phyloP scores from a whole-genome alignment of 75 land plant species.

The Chamaecyparis obtusa region DNA sequence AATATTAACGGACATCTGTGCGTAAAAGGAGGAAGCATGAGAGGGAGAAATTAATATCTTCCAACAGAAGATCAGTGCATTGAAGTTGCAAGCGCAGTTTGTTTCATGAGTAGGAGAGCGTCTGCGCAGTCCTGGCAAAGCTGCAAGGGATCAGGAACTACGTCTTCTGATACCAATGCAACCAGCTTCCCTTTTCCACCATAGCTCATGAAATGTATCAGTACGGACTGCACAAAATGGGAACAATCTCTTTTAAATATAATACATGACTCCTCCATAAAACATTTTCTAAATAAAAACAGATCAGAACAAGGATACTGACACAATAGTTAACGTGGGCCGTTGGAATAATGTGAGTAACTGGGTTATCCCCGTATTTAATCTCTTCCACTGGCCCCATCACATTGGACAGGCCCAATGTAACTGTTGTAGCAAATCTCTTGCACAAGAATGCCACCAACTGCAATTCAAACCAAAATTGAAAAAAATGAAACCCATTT shows the following conservation, averaged over 20 bases:
- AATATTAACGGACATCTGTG: too few species aligned
- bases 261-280: too few species aligned
- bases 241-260: too few species aligned
- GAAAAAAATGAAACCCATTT: background rate
- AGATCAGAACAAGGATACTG: background rate
- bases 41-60: too few species aligned
- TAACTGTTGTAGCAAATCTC: background rate
- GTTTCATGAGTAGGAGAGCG: too few species aligned
- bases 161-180: background rate
- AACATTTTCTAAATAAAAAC: too few species aligned
- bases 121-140: too few species aligned
- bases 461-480: background rate
- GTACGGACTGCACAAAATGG: background rate
- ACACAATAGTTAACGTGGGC: background rate
- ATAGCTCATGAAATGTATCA: background rate
- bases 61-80: too few species aligned
- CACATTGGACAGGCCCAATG: background rate
- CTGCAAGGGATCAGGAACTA: too few species aligned
- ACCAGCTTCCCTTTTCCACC: background rate
- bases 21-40: too few species aligned
- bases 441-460: background rate
- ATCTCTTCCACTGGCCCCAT: background rate
- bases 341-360: slow-evolving; percentile 2
- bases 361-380: background rate
- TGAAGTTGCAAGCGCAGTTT: too few species aligned